Evolutionary conservation across 2,329 filamentous ascomycete genomes (phyloP).

Genomic region (Arthroderma uncinatum): DNA sequence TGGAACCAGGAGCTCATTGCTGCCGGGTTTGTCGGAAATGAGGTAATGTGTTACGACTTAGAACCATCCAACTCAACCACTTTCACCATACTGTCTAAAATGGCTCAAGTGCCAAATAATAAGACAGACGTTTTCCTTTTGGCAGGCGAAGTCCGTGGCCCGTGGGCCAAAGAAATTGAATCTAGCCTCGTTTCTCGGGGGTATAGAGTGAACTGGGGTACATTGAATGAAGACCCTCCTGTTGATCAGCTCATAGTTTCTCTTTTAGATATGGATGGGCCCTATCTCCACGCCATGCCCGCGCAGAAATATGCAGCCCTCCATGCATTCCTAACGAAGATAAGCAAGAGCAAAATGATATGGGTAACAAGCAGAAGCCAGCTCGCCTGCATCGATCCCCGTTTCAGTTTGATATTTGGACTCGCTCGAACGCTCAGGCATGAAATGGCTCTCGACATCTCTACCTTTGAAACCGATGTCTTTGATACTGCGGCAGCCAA

Average conservation of each 20-base stretch:
- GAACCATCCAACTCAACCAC: background rate
- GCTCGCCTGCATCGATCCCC: constrained; percentile 7
- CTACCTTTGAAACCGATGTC: constrained; percentile 7
- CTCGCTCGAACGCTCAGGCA: constrained; percentile 7
- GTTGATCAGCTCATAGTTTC: background rate
- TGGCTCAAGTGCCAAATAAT: too few species aligned
- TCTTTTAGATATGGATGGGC: constrained; percentile 21
- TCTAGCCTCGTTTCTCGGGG: background rate
- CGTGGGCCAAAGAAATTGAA: background rate
- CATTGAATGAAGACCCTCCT: background rate
- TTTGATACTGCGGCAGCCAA: background rate
- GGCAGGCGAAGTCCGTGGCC: background rate
- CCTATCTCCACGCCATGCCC: constrained; percentile 28
- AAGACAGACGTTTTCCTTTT: background rate
- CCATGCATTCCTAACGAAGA: background rate
- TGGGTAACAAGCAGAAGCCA: constrained; percentile 11
- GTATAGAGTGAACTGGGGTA: background rate
- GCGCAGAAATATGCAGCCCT: background rate
- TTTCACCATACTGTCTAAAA: background rate
- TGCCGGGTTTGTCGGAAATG: background rate
- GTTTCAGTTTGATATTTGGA: constrained; percentile 3
- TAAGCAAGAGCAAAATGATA: background rate
- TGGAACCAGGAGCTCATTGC: background rate
- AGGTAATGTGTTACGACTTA: background rate
- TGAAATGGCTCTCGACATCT: constrained; percentile 8